These are phyloP conservation scores for Cryptococcus sp. DNA, from an alignment of 1,284 basidiomycete genomes.

Conservation along the genomic window DNA sequence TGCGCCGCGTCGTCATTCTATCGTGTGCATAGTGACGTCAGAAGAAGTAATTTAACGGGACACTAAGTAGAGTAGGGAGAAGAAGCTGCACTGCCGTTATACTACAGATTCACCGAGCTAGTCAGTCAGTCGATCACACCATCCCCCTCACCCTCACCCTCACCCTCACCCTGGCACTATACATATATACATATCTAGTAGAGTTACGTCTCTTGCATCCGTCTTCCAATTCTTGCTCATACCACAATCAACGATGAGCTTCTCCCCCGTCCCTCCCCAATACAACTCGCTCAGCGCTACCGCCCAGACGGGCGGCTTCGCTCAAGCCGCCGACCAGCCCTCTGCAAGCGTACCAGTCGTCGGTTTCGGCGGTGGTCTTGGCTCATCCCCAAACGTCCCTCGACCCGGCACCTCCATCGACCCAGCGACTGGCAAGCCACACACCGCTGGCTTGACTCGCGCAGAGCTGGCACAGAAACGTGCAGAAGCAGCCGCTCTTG, in stretches of 20 bases:
- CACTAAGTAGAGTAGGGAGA: too few relatives aligned
- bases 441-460: constrained; percentile 35
- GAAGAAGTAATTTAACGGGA: too few relatives aligned
- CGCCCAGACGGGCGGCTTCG: constrained; percentile 32
- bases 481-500: constrained; percentile 45
- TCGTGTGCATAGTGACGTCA: too few relatives aligned
- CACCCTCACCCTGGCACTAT: too few relatives aligned
- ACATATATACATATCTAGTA: too few relatives aligned
- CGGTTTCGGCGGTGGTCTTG: constrained; percentile 25
- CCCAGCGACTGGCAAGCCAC: constrained; percentile 21
- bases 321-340: constrained; percentile 14
- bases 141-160: too few relatives aligned
- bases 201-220: too few relatives aligned
- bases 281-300: constrained; percentile 16
- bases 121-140: too few relatives aligned
- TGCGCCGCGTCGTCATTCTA: too few relatives aligned
- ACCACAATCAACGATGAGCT: not conserved
- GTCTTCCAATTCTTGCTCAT: not conserved
- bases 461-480: constrained; percentile 38
- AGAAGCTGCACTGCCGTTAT: too few relatives aligned
- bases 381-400: constrained; percentile 27
- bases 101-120: too few relatives aligned
- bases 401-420: constrained; percentile 16
- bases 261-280: not conserved
- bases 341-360: not conserved